Base-by-base conservation (phyloP, 805 yeast species). In the Yamadazyma insecticola region DNA sequence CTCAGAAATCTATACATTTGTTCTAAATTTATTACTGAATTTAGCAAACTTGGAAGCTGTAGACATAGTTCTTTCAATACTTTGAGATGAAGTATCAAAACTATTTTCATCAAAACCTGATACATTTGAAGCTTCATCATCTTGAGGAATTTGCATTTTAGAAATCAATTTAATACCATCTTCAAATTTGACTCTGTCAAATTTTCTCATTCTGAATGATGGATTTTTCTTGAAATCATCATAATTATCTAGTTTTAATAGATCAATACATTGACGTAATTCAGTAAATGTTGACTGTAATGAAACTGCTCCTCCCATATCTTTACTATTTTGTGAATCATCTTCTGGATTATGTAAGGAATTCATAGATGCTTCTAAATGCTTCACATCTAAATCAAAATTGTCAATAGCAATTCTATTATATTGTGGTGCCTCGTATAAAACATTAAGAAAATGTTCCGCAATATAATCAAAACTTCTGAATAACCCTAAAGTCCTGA, bases 401-500 rank as follows among this genome's bases (percentile, higher is more conserved):
- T 88, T 89, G 28, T 60, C 59, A 5, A 80, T 62, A 0, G 90
- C 81, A 35, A 61, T 79, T 14, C 67, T 63, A 13, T 87, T 78
- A 43, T 76, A 77, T 2, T 64, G 53, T 1, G 69, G 71, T 1
- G 78, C 73, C 13, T 71, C 70, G 26, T 76, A 63, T 37, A 89
- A 63, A 6, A 78, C 64, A 26, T 70, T 68, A 39, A 83, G 63
- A 52, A 90, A 75, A 39, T 79, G 75, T 24, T 79, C 74, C 0
- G 94, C 78, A 37, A 92, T 72, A 41, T 83, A 78, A 60, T 89
- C 97, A 52, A 85, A 86, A 16, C 90, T 87, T 50, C 95, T 74
- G 43, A 87, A 78, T 38, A 89, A 72, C n/a, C 94, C 74, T 37
- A 88, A 61, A 3, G 90, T 78, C 44, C 84, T 75, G 35, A 90